These are phyloP conservation scores for Nakazawaea holstii DNA, from an alignment of 805 yeast species.

Conservation along the genomic window DNA sequence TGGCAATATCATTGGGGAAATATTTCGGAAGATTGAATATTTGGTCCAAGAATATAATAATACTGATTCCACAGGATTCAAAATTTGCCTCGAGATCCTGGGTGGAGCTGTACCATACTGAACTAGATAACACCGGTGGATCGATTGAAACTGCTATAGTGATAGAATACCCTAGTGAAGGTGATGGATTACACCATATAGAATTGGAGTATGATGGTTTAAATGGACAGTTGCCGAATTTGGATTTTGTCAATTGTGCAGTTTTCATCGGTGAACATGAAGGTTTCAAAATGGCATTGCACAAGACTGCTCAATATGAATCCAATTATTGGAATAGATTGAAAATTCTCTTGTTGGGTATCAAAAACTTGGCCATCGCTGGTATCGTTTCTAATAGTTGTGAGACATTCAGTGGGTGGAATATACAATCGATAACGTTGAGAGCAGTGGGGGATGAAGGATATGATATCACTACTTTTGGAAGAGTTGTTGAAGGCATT, in stretches of 20 bases:
- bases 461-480: slow-evolving; percentile 83
- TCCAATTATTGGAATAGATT: slow-evolving; percentile 52
- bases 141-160: slow-evolving; percentile 87
- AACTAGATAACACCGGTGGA: slow-evolving; percentile 86
- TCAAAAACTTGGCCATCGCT: slow-evolving; percentile 61
- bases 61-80: slow-evolving; percentile 76
- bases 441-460: slow-evolving; percentile 52
- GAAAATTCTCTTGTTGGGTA: slow-evolving; percentile 54
- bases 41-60: slow-evolving; percentile 91
- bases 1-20: slow-evolving; percentile 67
- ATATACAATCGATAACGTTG: slow-evolving; percentile 83
- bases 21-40: slow-evolving; percentile 82
- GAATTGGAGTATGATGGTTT: slow-evolving; percentile 82
- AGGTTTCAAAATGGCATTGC: slow-evolving; percentile 63
- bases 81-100: slow-evolving; percentile 68
- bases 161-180: slow-evolving; percentile 61
- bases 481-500: slow-evolving; percentile 82
- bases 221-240: slow-evolving; percentile 93
- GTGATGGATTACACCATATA: slow-evolving; percentile 66
- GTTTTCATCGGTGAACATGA: slow-evolving; percentile 72
- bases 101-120: slow-evolving; percentile 91
- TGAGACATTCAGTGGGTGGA: slow-evolving; percentile 94
- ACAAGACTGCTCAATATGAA: slow-evolving; percentile 46
- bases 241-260: slow-evolving; percentile 83
- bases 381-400: slow-evolving; percentile 71